Evolutionary conservation across 306 rosid species (phyloP).

Genomic region (Sicyos baderoa): DNA sequence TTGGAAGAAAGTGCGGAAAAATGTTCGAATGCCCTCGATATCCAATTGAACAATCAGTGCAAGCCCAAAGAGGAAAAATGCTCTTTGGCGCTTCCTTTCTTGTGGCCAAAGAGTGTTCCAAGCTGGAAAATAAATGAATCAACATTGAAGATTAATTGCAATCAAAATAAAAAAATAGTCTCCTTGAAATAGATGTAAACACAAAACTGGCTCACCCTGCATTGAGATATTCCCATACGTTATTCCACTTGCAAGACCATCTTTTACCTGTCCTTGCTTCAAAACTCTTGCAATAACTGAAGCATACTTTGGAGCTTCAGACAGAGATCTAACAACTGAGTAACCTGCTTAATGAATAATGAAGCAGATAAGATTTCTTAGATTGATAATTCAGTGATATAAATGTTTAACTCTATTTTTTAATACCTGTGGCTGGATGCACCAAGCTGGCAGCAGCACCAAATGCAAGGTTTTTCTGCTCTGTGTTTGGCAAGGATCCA

Average conservation of each 20-base stretch:
- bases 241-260: conserved; percentile 25
- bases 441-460: conserved; percentile 99
- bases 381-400: conserved; percentile 18
- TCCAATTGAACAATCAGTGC: conserved; percentile 80
- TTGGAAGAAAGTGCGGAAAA: conserved; percentile 86
- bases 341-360: conserved; percentile 48
- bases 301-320: conserved; percentile 95
- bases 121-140: conserved; percentile 35
- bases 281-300: conserved; percentile 70
- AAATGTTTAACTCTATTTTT: conserved; percentile 3
- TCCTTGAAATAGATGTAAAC: conserved; percentile 4
- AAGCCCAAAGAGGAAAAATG: conserved; percentile 91
- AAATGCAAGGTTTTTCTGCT: conserved; percentile 89
- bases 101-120: conserved; percentile 96
- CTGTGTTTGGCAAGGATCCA: conserved; percentile 93
- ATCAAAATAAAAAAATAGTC: not conserved
- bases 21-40: conserved; percentile 76
- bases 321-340: conserved; percentile 95
- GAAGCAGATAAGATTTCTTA: conserved; percentile 15
- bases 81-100: conserved; percentile 92
- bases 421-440: conserved; percentile 92
- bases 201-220: conserved; percentile 46
- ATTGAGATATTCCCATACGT: conserved; percentile 52
- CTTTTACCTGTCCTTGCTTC: conserved; percentile 41
- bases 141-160: not conserved